A percentile compares a stretch with the other conserved stretches of the same genome.
These are phyloP conservation scores for Coemansia sp. DNA, from an alignment of 192 early-diverging fungal genomes.

Conservation along the genomic window DNA sequence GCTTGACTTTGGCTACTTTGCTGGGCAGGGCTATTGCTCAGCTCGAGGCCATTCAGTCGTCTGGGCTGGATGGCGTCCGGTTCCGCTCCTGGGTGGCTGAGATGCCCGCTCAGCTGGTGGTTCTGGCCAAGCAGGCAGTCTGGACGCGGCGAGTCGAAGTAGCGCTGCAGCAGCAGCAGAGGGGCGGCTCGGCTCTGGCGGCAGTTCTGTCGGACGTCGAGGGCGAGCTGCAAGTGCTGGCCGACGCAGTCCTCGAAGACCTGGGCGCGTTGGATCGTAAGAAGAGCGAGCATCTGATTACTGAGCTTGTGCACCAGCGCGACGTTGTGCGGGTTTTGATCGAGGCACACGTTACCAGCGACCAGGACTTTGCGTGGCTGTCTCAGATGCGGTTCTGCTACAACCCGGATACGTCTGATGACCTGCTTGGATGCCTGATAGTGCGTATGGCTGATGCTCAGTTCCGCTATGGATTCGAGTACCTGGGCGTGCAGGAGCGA, in stretches of 20 bases:
- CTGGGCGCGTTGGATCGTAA: constrained; percentile 77
- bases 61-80: constrained; percentile 24
- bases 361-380: constrained; percentile 92
- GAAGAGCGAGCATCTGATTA: constrained; percentile 98
- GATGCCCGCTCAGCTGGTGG: constrained; percentile 91
- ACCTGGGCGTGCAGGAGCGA: constrained; percentile 94
- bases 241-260: constrained; percentile 90
- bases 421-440: constrained; percentile 69
- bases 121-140: constrained; percentile 83
- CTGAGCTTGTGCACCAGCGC: constrained; percentile 98
- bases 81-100: constrained; percentile 86
- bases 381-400: constrained; percentile 96
- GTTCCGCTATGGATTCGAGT: constrained; percentile 97
- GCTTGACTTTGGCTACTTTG: constrained; percentile 75
- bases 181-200: constrained; percentile 45
- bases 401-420: constrained; percentile 51
- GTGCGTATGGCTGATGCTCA: constrained; percentile 93
- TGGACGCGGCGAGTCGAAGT: constrained; percentile 91
- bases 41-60: constrained; percentile 46
- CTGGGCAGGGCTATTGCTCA: constrained; percentile 72
- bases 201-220: constrained; percentile 64
- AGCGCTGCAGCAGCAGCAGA: constrained; percentile 52
- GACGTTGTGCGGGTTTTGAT: constrained; percentile 81
- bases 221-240: constrained; percentile 78
- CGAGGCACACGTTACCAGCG: constrained; percentile 49